phyloP scores from a whole-genome alignment of 257 asterid genomes.

The Phtheirospermum japonicum region DNA sequence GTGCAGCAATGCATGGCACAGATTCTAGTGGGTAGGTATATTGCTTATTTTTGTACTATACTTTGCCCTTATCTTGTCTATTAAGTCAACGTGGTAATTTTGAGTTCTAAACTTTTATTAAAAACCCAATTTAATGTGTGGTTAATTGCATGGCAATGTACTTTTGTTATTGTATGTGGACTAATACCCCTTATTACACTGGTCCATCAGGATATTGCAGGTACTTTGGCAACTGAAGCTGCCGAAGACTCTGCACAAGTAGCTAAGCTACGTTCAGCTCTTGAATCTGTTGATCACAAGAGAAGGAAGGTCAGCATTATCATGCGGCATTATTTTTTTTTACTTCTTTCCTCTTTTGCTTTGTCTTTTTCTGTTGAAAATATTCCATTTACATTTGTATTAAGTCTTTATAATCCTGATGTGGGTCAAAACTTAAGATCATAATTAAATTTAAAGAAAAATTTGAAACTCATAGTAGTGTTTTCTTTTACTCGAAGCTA shows the following conservation, averaged over 20 bases:
- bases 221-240: constrained; percentile 93
- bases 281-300: constrained; percentile 98
- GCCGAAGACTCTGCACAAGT: constrained; percentile 94
- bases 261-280: constrained; percentile 94
- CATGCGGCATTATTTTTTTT: not conserved
- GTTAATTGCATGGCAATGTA: constrained; percentile 13
- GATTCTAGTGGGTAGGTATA: constrained; percentile 5
- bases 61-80: constrained; percentile 10
- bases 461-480: not conserved
- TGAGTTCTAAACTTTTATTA: not conserved
- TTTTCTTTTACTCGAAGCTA: constrained; percentile 14
- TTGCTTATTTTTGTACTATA: not conserved
- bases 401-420: constrained; percentile 1
- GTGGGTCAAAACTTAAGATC: constrained; percentile 4
- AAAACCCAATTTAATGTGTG: constrained; percentile 5
- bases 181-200: constrained; percentile 24
- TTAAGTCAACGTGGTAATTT: not conserved
- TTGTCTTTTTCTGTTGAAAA: not conserved
- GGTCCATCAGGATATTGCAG: constrained; percentile 81
- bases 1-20: constrained; percentile 11
- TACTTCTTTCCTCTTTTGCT: constrained; percentile 18
- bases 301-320: constrained; percentile 73
- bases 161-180: not conserved
- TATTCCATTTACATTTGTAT: not conserved
- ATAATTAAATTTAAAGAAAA: not conserved